Evolutionary conservation across 2,329 filamentous ascomycete genomes (phyloP), one percentile per base, ranked within the genome.

Genomic region (Cladophialophora exuberans): DNA sequence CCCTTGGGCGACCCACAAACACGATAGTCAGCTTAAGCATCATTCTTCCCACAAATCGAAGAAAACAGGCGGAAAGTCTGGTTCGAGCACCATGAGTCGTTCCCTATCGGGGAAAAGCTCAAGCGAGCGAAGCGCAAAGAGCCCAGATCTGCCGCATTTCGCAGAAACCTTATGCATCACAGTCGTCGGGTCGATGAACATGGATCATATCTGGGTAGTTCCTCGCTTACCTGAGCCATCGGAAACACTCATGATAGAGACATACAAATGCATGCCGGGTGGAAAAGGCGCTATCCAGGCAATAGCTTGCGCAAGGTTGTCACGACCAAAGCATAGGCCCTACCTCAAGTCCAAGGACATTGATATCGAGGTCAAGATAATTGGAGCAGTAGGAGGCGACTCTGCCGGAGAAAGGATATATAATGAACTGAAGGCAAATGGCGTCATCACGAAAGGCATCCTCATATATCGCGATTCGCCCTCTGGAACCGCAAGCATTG

Each of bases 401-500:
- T 3, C 2, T 10, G 42, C 42, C 10, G 42, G 23, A 45, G 7
- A 28, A 3, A 18, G 17, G 23, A 45, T 45, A 3, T 10, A 25
- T 20, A 7, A 45, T 25, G 42, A 20, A 25, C 42, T 45, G 3
- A 4, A 45, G 5, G 42, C 20, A 20, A 23, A 45, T n/a, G 28
- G 17, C 9, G 42, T 45, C 5, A 25, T n/a, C 28, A 45, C 42
- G 3, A n/a, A 45, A 45, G 17, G 28, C 17, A 45, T 45, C 42
- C 4, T 45, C 15, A 3, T 25, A 23, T 45, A 25, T 25, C 42
- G 6, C 18, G 42, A 20, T n/a, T 20, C 25, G 23, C 20, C 20
- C 20, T n/a, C 42, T 6, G 22, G 42, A 25, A 45, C 20, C 13
- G 20, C 42, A 25, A 45, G 42, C 42, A 45, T 45, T 45, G 42